phyloP scores from a whole-genome alignment of 2,329 filamentous ascomycete genomes.

The Beauveria sp. region DNA sequence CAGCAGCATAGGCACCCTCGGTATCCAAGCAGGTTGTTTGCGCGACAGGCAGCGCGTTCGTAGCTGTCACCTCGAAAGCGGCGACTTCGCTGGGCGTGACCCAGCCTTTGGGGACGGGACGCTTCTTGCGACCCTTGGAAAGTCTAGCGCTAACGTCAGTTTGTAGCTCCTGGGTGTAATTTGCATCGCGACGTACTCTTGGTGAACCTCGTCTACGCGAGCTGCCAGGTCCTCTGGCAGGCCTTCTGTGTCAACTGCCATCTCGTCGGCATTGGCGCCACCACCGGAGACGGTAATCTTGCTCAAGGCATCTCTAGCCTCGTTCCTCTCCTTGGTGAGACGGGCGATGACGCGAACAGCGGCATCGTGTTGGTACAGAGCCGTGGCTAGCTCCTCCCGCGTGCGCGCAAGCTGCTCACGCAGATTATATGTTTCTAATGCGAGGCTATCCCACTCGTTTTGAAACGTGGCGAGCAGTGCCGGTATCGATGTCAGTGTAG shows the following conservation, averaged over 20 bases:
- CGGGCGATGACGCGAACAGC: constrained; percentile 92
- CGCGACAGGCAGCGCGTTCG: constrained; percentile 39
- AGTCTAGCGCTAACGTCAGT: constrained; percentile 47
- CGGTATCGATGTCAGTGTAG: constrained; percentile 91
- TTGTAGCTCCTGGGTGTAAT: neutral
- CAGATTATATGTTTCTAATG: constrained; percentile 84
- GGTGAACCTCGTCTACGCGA: constrained; percentile 73
- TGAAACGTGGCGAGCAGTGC: constrained; percentile 91
- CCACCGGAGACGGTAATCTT: constrained; percentile 66
- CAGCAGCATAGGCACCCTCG: constrained; percentile 57
- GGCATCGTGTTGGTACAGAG: constrained; percentile 94
- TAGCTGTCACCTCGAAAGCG: constrained; percentile 35
- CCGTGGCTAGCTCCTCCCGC: constrained; percentile 85
- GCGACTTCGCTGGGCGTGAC: constrained; percentile 64
- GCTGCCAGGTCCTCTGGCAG: constrained; percentile 64
- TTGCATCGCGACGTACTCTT: constrained; percentile 50
- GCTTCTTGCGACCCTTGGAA: constrained; percentile 83
- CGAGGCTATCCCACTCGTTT: constrained; percentile 94
- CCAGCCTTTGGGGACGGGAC: constrained; percentile 79
- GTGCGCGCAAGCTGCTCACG: constrained; percentile 85
- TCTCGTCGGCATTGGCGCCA: constrained; percentile 64
- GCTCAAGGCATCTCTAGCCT: constrained; percentile 81
- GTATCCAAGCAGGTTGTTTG: constrained; percentile 42
- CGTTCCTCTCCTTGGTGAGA: constrained; percentile 83
- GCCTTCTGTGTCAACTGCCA: constrained; percentile 81